Evolutionary conservation across 1,284 basidiomycete species (phyloP).

Genomic region (Tylopilus orsonianus): DNA sequence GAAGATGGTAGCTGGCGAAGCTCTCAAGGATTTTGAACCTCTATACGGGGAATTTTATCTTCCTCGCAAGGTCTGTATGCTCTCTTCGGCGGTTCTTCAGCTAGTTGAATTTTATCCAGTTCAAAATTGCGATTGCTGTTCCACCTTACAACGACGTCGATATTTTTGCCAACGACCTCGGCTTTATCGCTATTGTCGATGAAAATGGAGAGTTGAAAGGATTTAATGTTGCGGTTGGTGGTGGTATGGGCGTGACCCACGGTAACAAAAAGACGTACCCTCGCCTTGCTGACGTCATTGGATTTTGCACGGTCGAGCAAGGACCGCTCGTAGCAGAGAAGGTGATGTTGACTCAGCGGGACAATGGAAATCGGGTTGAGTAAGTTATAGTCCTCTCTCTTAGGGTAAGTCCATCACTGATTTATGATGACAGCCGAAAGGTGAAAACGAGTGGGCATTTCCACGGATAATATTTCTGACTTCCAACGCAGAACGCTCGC

Average conservation of each 20-base stretch:
- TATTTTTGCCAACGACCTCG: slow-evolving; percentile 93
- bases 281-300: slow-evolving; percentile 83
- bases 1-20: slow-evolving; percentile 90
- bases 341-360: slow-evolving; percentile 92
- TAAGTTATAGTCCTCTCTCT: slow-evolving; percentile 39
- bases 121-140: slow-evolving; percentile 96
- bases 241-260: slow-evolving; percentile 99
- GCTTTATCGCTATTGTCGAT: slow-evolving; percentile 91
- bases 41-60: slow-evolving; percentile 97
- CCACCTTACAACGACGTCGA: slow-evolving; percentile 98
- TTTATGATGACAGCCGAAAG: slow-evolving; percentile 44
- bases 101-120: slow-evolving; percentile 49
- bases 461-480: slow-evolving; percentile 11
- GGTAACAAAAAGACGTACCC: slow-evolving; percentile 99
- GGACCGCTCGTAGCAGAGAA: slow-evolving; percentile 87
- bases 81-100: slow-evolving; percentile 3
- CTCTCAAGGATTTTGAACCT: slow-evolving; percentile 92
- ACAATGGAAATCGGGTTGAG: slow-evolving; percentile 94
- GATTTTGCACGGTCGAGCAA: slow-evolving; percentile 91
- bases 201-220: slow-evolving; percentile 73
- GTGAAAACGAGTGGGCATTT: slow-evolving; percentile 25
- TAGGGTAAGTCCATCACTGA: slow-evolving; percentile 1
- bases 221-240: slow-evolving; percentile 90
- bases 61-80: slow-evolving; percentile 73
- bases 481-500: slow-evolving; percentile 67